Base-by-base conservation (phyloP, 768 basidiomycete species). In the Mycena epipterygia region DNA sequence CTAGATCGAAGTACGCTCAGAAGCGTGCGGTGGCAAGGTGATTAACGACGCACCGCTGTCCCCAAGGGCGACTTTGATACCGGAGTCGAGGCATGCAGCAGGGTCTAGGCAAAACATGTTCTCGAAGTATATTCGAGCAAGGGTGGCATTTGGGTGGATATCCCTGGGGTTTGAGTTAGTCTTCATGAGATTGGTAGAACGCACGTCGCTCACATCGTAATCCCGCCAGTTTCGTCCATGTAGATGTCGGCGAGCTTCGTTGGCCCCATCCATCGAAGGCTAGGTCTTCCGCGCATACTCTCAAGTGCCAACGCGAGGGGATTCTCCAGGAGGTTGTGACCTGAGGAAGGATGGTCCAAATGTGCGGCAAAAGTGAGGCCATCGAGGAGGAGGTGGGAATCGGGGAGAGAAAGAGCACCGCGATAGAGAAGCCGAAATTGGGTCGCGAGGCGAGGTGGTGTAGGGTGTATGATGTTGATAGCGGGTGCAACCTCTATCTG, bases 201-300 rank as follows among this genome's bases (percentile, higher is more conserved):
- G 70, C 55, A 60, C 2, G 23, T 25, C 49, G 78, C 80, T 44
- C 65, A 81, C 79, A 84, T 75, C 67, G 81, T 76, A 13, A 88
- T 86, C 58, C 78, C 89, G 19, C 87, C 89, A 41, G 83, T 83
- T 51, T 87, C 85, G 77, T 94, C 93, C 68, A 89, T 77, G 81
- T 87, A 91, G 0, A 93, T 76, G 59, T 91, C 88, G 41, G 82
- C 77, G 42, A 93, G 78, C 32, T 81, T 83, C 21, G 88, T 84
- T 0, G 84, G 83, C 3, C 89, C 91, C 56, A 89, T 81, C 67
- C 92, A 86, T 39, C 88, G 84, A 23, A 95, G 79, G 29, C 87
- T 86, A 1, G 90, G 91, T 23, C 92, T 80, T 21, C 92, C 91
- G 42, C 93, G 92, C 92, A 95, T 93, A 78, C 89, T 93, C 79